Evolutionary conservation across 2,329 filamentous ascomycete species (phyloP).

Genomic region (Fonsecaea monophora): DNA sequence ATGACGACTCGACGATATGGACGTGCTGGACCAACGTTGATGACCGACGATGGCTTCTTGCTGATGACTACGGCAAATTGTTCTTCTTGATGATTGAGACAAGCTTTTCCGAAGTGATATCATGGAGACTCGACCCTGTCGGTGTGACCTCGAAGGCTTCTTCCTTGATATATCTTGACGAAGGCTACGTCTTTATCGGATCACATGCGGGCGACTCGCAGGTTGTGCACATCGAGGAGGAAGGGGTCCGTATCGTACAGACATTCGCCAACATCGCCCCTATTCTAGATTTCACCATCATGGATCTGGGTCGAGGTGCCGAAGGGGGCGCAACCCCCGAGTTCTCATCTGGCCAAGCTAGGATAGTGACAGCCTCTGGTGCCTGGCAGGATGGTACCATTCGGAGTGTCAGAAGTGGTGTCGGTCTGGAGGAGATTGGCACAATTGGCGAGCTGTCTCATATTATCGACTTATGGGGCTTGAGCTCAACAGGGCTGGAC

Average conservation of each 20-base stretch:
- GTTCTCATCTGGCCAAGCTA: constrained; percentile 92
- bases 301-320: constrained; percentile 90
- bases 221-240: constrained; percentile 69
- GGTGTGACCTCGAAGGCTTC: constrained; percentile 76
- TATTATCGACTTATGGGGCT: constrained; percentile 74
- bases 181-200: constrained; percentile 79
- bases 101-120: constrained; percentile 70
- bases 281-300: constrained; percentile 90
- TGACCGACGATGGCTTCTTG: constrained; percentile 80
- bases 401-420: constrained; percentile 88
- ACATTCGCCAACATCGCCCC: constrained; percentile 85
- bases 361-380: constrained; percentile 91
- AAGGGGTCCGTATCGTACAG: constrained; percentile 73
- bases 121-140: constrained; percentile 73
- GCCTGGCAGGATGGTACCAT: constrained; percentile 87
- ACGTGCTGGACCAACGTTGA: constrained; percentile 91
- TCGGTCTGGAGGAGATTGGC: constrained; percentile 87
- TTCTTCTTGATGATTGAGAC: constrained; percentile 79
- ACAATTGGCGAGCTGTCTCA: constrained; percentile 79
- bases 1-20: constrained; percentile 77
- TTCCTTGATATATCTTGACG: constrained; percentile 77
- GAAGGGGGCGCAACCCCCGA: constrained; percentile 81
- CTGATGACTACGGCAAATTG: constrained; percentile 86
- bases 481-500: constrained; percentile 61
- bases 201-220: constrained; percentile 95